Conservation (phyloP, 1,139 yeast species). For the Taiozyma sp. region DNA sequence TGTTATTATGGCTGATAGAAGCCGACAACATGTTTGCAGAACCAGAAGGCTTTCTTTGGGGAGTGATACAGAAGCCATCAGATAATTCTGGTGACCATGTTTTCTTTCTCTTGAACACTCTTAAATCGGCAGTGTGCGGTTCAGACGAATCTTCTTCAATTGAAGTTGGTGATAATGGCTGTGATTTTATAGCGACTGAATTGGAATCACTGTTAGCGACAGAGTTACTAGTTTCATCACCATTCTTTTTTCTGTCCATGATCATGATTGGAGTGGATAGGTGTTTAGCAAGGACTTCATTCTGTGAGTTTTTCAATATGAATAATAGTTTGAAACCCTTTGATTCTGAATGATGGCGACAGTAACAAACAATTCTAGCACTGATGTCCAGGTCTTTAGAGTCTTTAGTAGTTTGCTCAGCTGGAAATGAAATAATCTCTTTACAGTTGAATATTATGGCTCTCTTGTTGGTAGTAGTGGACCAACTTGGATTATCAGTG, state of each 20-base stretch:
- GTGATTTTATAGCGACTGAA: constrained; percentile 8
- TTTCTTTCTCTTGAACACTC: constrained; percentile 36
- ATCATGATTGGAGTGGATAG: constrained; percentile 76
- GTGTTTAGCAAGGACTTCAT: constrained; percentile 66
- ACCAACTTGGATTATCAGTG: constrained; percentile 72
- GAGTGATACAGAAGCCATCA: constrained; percentile 24
- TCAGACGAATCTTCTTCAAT: constrained; percentile 67
- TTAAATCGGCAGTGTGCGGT: constrained; percentile 37
- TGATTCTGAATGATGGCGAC: constrained; percentile 87
- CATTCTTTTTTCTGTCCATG: constrained; percentile 72
- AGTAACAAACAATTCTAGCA: constrained; percentile 89
- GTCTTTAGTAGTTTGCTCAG: constrained; percentile 36
- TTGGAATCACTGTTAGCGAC: constrained; percentile 10
- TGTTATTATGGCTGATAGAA: constrained; percentile 7
- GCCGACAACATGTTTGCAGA: neutral
- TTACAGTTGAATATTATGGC: constrained; percentile 89
- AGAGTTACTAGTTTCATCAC: constrained; percentile 11
- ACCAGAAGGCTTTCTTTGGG: constrained; percentile 23
- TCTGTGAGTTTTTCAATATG: constrained; percentile 57
- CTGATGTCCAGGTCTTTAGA: constrained; percentile 62
- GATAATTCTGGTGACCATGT: constrained; percentile 27
- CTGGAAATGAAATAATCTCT: constrained; percentile 75
- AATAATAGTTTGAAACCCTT: constrained; percentile 74
- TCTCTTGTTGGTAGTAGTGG: constrained; percentile 66
- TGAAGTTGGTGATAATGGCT: constrained; percentile 53